Evolutionary conservation across 495 filamentous ascomycete genomes (phyloP), one percentile per base, ranked within the genome.

Genomic region (Chaetomium fimeti): DNA sequence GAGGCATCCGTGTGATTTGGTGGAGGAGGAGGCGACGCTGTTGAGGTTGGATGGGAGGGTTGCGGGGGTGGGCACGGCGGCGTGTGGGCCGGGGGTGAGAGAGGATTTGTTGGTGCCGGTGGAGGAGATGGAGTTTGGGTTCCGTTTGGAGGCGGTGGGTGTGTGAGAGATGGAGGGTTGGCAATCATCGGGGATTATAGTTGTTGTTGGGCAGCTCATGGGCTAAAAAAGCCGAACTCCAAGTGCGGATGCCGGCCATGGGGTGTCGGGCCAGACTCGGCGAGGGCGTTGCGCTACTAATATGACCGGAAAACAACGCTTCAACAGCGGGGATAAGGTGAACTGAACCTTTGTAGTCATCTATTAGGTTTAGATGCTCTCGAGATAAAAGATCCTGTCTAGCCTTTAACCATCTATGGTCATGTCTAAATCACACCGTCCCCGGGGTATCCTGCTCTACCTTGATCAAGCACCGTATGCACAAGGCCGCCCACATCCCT

Each of bases 1-100:
- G 28, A 78, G 72, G 52, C 87, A 89, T 69, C 85, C 85, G 0
- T 77, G 82, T 64, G 85, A 90, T 68, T 74, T 90, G 52, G 74
- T 69, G 0, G 78, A 77, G 53, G 73, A 76, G 63, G 75, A 77
- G 42, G 78, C 76, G 51, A 80, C 86, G 27, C 72, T 85, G 51
- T 51, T 90, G 63, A 76, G 86, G 61, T 71, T 88, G 5, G 86
- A 88, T 78, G 81, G 76, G 8, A 76, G 71, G 38, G 80, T 82
- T 60, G 79, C 80, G 60, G 85, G 85, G 0, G 73, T 88, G 0
- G 85, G 85, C 2, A 87, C 79, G n/a, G 85, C 79, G 22, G 81
- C 81, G 20, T 87, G 85, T 72, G 85, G 85, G n/a, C 86, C 85
- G 0, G 75, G 76, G 25, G 84, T 83, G 1, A 72, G 81, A 70